Conservation (phyloP, 768 basidiomycete genomes). For the Nidula microcarpa region DNA sequence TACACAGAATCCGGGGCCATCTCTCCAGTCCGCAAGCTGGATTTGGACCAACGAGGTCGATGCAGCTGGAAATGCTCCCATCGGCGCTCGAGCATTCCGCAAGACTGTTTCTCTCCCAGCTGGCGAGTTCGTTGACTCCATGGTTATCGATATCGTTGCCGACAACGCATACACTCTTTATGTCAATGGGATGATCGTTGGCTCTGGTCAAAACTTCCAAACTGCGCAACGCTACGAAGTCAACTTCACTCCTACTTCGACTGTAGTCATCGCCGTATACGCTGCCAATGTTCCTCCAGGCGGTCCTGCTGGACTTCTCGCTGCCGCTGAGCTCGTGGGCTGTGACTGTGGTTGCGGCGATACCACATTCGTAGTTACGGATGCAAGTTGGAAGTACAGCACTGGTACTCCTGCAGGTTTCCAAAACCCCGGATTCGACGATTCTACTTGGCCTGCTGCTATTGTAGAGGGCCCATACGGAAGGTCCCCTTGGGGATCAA, state of each 20-base stretch:
- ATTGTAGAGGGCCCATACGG: slow-evolving; percentile 17
- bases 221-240: slow-evolving; percentile 5
- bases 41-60: slow-evolving; percentile 27
- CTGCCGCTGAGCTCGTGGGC: slow-evolving; percentile 8
- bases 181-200: slow-evolving; percentile 21
- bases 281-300: slow-evolving; percentile 2
- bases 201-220: slow-evolving; percentile 11
- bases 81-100: slow-evolving; percentile 23
- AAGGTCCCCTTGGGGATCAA: slow-evolving; percentile 15
- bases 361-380: slow-evolving; percentile 10
- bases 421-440: slow-evolving; percentile 9
- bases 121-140: slow-evolving; percentile 14
- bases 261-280: slow-evolving; percentile 6
- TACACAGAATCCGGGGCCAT: slow-evolving; percentile 14
- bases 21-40: slow-evolving; percentile 19
- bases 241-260: slow-evolving; percentile 4
- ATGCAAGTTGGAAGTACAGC: slow-evolving; percentile 19
- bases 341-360: slow-evolving; percentile 7
- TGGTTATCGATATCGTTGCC: slow-evolving; percentile 17
- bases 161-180: slow-evolving; percentile 24
- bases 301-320: slow-evolving; percentile 1
- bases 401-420: slow-evolving; percentile 4
- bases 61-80: slow-evolving; percentile 12
- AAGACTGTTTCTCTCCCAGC: slow-evolving; percentile 17
- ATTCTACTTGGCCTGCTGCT: slow-evolving; percentile 15